Conservation (phyloP, 441 rosid species). For the Mallotus repandus region DNA sequence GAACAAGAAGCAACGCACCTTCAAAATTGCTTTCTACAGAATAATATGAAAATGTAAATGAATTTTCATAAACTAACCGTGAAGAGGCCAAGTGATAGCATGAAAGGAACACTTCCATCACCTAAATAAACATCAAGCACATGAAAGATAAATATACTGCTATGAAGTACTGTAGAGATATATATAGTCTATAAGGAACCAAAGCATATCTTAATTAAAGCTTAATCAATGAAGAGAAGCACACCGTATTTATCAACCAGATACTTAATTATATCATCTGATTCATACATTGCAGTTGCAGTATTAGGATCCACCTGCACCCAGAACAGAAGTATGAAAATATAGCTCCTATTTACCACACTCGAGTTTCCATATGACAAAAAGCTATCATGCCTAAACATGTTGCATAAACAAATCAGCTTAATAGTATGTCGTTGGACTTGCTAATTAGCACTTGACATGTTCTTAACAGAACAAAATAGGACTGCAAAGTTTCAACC, state of each 20-base stretch:
- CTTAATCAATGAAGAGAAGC: conserved; percentile 19
- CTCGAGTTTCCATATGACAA: neutral
- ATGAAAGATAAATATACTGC: neutral
- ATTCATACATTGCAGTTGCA: conserved; percentile 91
- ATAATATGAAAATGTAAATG: conserved; percentile 6
- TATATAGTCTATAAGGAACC: neutral
- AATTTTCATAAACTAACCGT: conserved; percentile 49
- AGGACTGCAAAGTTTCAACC: too few relatives aligned
- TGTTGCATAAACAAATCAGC: neutral
- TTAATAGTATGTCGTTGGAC: neutral
- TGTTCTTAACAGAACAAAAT: neutral
- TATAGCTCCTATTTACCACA: conserved; percentile 1
- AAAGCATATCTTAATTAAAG: neutral
- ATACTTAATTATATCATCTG: conserved; percentile 87
- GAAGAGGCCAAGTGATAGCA: conserved; percentile 70
- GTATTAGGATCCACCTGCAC: conserved; percentile 94
- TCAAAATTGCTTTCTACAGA: conserved; percentile 11
- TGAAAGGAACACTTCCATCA: conserved; percentile 77
- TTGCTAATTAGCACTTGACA: neutral
- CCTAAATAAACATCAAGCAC: conserved; percentile 47
- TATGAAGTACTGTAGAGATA: neutral
- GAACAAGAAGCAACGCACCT: conserved; percentile 11
- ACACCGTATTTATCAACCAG: conserved; percentile 77
- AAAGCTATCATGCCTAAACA: neutral
- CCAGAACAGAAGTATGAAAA: conserved; percentile 21